phyloP scores from a whole-genome alignment of 148 eudicot genomes.

The Cornus kousa region DNA sequence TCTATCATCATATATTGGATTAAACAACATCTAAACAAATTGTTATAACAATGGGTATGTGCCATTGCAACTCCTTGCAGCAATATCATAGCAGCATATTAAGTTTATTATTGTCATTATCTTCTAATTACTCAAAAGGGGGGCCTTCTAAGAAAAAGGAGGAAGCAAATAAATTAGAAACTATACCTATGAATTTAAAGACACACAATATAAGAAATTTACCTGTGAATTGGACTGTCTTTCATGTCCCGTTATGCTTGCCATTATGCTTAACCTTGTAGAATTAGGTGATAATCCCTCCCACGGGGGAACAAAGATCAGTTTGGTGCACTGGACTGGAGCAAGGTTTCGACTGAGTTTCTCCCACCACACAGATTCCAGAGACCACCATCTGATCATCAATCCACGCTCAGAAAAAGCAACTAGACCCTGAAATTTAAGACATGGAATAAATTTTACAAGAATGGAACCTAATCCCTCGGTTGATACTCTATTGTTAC shows the following conservation, averaged over 20 bases:
- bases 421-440: slow-evolving; percentile 69
- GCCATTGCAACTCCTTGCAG: no score
- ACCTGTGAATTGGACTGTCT: slow-evolving; percentile 61
- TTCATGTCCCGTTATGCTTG: slow-evolving; percentile 49
- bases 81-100: background rate
- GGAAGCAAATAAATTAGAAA: background rate
- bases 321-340: slow-evolving; percentile 91
- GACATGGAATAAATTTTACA: background rate
- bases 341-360: slow-evolving; percentile 78
- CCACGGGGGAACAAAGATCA: slow-evolving; percentile 96
- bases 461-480: background rate
- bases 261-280: slow-evolving; percentile 90
- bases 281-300: slow-evolving; percentile 97
- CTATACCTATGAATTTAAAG: background rate
- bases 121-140: background rate
- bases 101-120: background rate
- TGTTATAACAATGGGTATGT: no score
- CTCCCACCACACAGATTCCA: slow-evolving; percentile 97
- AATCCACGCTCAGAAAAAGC: slow-evolving; percentile 96
- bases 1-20: background rate
- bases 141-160: background rate
- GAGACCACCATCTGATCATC: slow-evolving; percentile 98
- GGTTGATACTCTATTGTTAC: background rate
- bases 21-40: background rate
- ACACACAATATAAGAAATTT: slow-evolving; percentile 8